Evolutionary conservation across 2,329 filamentous ascomycete genomes (phyloP).

Genomic region (Alternaria ventricosa): DNA sequence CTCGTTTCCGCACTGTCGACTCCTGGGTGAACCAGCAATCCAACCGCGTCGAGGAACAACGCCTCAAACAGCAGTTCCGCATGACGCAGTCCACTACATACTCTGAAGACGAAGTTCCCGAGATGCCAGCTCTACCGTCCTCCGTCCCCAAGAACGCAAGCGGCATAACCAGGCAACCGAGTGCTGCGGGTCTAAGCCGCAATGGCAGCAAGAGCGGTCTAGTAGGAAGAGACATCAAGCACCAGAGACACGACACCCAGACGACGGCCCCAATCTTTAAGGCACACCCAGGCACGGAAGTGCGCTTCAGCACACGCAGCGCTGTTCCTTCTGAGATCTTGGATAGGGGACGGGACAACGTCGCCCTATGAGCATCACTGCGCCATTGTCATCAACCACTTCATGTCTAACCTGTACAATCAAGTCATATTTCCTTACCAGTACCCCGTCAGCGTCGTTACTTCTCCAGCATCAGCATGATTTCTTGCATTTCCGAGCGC

Average conservation of each 20-base stretch:
- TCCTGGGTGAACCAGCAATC: conserved; percentile 51
- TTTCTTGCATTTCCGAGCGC: conserved; percentile 1
- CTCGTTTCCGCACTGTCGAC: conserved; percentile 51
- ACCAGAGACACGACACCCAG: conserved; percentile 45
- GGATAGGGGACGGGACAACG: conserved; percentile 37
- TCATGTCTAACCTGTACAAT: neutral
- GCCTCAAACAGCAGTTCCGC: conserved; percentile 44
- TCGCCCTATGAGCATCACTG: conserved; percentile 18
- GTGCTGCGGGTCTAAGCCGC: conserved; percentile 15
- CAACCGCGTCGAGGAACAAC: conserved; percentile 45
- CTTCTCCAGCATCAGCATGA: neutral
- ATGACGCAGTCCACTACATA: conserved; percentile 39
- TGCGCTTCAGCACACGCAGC: conserved; percentile 47
- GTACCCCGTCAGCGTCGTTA: conserved; percentile 4
- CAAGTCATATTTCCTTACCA: neutral
- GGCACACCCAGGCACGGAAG: conserved; percentile 49
- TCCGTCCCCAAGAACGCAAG: conserved; percentile 37
- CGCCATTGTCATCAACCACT: neutral
- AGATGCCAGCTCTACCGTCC: conserved; percentile 19
- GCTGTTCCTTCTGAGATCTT: conserved; percentile 49
- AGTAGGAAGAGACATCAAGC: conserved; percentile 41
- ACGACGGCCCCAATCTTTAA: conserved; percentile 51
- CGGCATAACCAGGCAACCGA: conserved; percentile 6
- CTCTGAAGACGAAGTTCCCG: conserved; percentile 22
- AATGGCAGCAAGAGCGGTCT: conserved; percentile 24